Conservation (phyloP, 2,329 filamentous ascomycete genomes). For the Fusarium continuum region DNA sequence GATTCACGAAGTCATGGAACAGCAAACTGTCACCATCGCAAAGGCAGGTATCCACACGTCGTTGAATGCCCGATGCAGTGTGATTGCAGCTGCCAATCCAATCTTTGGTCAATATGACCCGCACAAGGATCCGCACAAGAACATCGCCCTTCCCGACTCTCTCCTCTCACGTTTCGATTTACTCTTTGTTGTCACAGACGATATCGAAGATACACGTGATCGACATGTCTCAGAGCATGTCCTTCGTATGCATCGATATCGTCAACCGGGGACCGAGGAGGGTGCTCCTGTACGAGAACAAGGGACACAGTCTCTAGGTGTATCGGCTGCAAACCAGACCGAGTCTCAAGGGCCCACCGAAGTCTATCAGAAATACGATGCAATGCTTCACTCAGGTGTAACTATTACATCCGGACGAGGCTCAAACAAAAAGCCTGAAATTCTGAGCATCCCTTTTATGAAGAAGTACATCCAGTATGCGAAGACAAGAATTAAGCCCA, state of each 20-base stretch:
- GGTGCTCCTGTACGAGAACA: conserved; percentile 94
- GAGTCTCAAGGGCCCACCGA: conserved; percentile 80
- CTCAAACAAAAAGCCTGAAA: conserved; percentile 79
- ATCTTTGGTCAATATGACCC: conserved; percentile 99
- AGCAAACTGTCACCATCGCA: conserved; percentile 98
- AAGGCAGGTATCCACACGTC: conserved; percentile 99
- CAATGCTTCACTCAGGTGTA: conserved; percentile 94
- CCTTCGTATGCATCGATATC: conserved; percentile 95
- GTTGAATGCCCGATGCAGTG: conserved; percentile 94
- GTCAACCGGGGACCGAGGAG: conserved; percentile 91
- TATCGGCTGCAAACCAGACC: conserved; percentile 82
- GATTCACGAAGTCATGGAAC: conserved; percentile 99
- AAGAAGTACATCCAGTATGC: conserved; percentile 99
- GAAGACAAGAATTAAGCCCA: conserved; percentile 88
- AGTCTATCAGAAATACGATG: conserved; percentile 95
- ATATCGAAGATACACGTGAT: conserved; percentile 94
- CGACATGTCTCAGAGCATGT: conserved; percentile 95
- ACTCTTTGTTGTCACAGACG: conserved; percentile 96
- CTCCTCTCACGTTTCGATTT: conserved; percentile 98
- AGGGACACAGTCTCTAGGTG: conserved; percentile 81
- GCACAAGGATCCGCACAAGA: conserved; percentile 98
- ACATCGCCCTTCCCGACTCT: conserved; percentile 96
- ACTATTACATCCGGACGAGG: conserved; percentile 79
- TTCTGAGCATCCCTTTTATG: conserved; percentile 96
- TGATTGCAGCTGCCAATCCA: conserved; percentile 95